Evolutionary conservation across 345 rosid genomes (phyloP), one percentile per base, ranked within the genome.

Genomic region (Carallia brachiata): DNA sequence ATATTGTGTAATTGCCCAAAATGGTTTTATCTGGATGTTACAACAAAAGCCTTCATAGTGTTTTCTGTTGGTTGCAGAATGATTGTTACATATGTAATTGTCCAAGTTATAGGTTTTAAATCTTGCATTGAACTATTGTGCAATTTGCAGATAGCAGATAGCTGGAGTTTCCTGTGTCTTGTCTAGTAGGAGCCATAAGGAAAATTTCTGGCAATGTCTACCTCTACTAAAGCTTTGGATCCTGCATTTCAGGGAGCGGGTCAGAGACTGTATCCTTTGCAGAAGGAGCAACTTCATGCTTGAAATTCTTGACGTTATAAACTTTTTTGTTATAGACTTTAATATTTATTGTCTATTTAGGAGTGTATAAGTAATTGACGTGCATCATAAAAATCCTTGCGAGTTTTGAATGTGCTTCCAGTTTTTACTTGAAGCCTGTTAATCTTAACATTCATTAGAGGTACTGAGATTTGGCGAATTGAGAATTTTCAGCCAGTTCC

Each of bases 211-310:
- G 63, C 75, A 59, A 95, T 96, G 99, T 88, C 97, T 78, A 85
- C 83, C 78, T 76, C 99, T 58, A 61, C 87, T 31, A 92, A 96
- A 83, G 82, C 78, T 66, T 68, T 88, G 78, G 99, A 96, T 81
- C 98, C 98, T 72, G 95, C 97, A 59, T 96, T 96, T 78, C 98
- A 90, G 74, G 97, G 97, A 81, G 90, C 70, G 61, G 99, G 99
- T 34, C 97, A 92, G 81, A 92, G 88, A 89, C 77, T 77, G 98
- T 96, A 96, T 90, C 91, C 96, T 88, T 77, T 65, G 23, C 37
- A 39, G 12, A 53, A 72, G 15, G 40, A 72, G 48, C 52, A 72
- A 57, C 50, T 69, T 62, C 34, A 9, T 52, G 13, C 19, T 1
- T 62, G 73, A 36, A 71, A 8, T 27, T 56, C 27, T 27, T 9